These are phyloP conservation scores for Pseudocercospora eumusae DNA, from an alignment of 2,329 filamentous ascomycete genomes.

Conservation along the genomic window DNA sequence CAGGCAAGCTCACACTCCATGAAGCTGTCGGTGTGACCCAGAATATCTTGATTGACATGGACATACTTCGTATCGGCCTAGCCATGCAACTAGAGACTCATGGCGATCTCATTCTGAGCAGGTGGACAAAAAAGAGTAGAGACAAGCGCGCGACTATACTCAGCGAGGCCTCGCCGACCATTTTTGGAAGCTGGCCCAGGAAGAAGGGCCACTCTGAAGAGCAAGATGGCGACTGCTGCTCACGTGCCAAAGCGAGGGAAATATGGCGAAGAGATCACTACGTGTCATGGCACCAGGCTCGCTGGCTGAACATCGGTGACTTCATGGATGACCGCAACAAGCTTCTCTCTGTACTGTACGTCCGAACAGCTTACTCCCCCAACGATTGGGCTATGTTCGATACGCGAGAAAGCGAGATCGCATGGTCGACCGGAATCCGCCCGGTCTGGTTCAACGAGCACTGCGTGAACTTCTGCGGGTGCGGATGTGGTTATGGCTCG, in stretches of 20 bases:
- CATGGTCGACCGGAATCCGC: background rate
- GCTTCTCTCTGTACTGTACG: background rate
- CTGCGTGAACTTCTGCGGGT: background rate
- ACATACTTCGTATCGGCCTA: background rate
- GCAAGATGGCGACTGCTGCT: background rate
- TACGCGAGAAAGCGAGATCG: background rate
- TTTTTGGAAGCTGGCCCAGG: conserved; percentile 5
- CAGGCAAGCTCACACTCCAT: background rate
- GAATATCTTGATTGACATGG: background rate
- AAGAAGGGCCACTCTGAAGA: background rate
- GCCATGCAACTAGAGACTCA: background rate
- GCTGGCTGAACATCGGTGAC: conserved; percentile 10
- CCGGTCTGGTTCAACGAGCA: conserved; percentile 1
- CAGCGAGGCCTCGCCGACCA: background rate
- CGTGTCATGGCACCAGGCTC: background rate
- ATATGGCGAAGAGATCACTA: background rate
- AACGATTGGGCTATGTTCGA: conserved; percentile 1
- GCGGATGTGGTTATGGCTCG: too few species aligned
- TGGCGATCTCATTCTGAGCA: conserved; percentile 5
- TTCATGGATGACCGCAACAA: conserved; percentile 12
- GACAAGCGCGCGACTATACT: conserved; percentile 6
- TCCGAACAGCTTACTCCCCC: background rate
- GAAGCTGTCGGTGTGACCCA: background rate
- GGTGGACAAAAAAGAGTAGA: conserved; percentile 12
- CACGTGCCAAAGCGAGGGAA: background rate